Evolutionary conservation across 2,329 filamentous ascomycete genomes (phyloP), one percentile per base, ranked within the genome.

Genomic region (Fusarium citri): DNA sequence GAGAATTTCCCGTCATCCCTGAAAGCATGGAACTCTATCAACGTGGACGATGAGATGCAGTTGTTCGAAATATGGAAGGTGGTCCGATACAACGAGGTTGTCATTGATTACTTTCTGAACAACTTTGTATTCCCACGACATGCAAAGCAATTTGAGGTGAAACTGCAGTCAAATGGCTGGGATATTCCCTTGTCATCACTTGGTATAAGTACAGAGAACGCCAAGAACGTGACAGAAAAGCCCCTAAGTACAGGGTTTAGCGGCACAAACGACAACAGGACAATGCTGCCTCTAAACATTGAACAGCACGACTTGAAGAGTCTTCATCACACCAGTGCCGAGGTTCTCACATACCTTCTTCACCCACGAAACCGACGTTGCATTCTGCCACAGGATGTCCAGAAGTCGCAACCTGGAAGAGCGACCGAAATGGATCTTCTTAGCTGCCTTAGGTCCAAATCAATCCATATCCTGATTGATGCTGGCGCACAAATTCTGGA

Each of bases 91-190:
- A 84, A 83, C 3, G 83, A 84, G 7, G 77, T 80, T 0, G 84
- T 85, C 0, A 80, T 91, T 1, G 85, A 93, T 61, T 88, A 89
- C 62, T 92, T 86, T 66, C 69, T 92, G 42, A 88, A 89, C 64
- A 85, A 85, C 4, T 87, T 90, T 61, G 89, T 93, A 0, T 93
- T 93, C 55, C 89, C 90, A 0, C 79, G 79, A 2, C 86, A 92
- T 65, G 89, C 89, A 1, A 91, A 89, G 59, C 87, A 92, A 59
- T 93, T 92, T 68, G 82, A 82, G 2, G 76, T 85, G 9, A 92
- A 92, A 64, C 76, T 93, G 0, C 87, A 90, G 37, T 85, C 88
- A 0, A 91, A 88, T 2, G 89, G 88, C 0, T 93, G 90, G 90
- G 90, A 93, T 68, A 80, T 93, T 6, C 88, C 89, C 0, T 74